A percentile compares a stretch with the other conserved stretches of the same genome.
These are phyloP conservation scores for Microthyrium microscopicum DNA, from an alignment of 2,329 filamentous ascomycete species.

Conservation along the genomic window DNA sequence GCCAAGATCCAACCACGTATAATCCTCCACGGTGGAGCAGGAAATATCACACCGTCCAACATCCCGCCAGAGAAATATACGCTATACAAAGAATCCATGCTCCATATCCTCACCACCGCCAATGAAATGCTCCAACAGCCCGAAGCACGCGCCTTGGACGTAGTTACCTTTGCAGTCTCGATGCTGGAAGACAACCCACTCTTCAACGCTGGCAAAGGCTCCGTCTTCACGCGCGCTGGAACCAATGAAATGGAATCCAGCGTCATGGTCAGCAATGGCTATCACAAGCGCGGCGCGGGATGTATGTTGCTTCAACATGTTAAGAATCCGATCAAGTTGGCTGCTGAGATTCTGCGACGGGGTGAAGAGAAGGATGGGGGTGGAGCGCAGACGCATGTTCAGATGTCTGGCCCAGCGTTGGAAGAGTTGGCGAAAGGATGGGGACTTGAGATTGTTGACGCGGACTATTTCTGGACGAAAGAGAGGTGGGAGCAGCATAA, in stretches of 20 bases:
- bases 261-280: constrained; percentile 62
- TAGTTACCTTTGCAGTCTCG: constrained; percentile 57
- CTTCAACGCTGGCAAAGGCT: constrained; percentile 72
- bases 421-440: constrained; percentile 52
- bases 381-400: constrained; percentile 50
- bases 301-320: constrained; percentile 57
- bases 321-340: constrained; percentile 65
- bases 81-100: constrained; percentile 22
- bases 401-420: constrained; percentile 49
- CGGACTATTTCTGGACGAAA: constrained; percentile 64
- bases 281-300: constrained; percentile 60
- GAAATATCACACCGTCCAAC: constrained; percentile 27
- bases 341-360: constrained; percentile 50
- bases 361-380: constrained; percentile 45
- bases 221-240: constrained; percentile 72
- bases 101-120: constrained; percentile 16
- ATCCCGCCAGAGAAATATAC: constrained; percentile 20
- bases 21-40: constrained; percentile 32
- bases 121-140: constrained; percentile 17
- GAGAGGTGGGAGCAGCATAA: constrained; percentile 64
- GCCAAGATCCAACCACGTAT: constrained; percentile 22
- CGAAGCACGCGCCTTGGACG: constrained; percentile 47
- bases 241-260: constrained; percentile 74
- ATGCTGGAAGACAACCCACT: constrained; percentile 64
- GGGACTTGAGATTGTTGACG: constrained; percentile 53